Evolutionary conservation across 2,329 filamentous ascomycete species (phyloP), one percentile per base, ranked within the genome.

Genomic region (Monilinia polystroma): DNA sequence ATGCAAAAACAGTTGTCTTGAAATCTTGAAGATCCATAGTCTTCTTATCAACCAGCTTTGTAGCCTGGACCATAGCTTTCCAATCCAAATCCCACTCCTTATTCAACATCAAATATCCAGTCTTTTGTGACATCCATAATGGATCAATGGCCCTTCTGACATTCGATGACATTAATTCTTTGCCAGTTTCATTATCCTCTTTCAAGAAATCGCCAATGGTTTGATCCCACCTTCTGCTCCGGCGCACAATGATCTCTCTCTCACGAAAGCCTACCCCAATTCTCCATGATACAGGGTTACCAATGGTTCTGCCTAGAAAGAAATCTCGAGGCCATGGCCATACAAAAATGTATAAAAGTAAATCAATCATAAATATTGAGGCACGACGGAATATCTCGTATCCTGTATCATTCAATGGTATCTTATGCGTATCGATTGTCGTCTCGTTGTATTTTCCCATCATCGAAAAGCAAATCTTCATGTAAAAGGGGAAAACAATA

Each of bases 81-180:
- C 93, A 97, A 76, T 97, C 93, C 68, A 97, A 81, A 77, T 96
- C 91, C 89, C 92, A 98, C 69, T 92, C 85, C 69, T 84, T 85
- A 76, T 93, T 91, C 82, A 96, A 90, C 72, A 95, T 88, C 70
- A 96, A 79, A 76, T 96, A 96, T 26, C 92, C 93, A 41, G 93
- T 97, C 83, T 96, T 97, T 72, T 87, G 83, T 72, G 84, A 81
- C 73, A 94, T 81, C 63, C 88, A 82, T 73, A 86, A 79, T 29
- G 87, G 84, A 20, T 88, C 84, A 4, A 93, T 89, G 2, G 92
- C 93, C 2, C 86, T 83, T 69, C 87, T 78, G 56, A 96, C 79
- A 67, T 86, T 83, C 16, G 82, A 81, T 71, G 87, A 82, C 72
- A 92, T 84, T 64, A 87, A 80, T 78, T 79, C 86, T 74, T 79